These are phyloP conservation scores for Pycnococcus provasolii DNA, from an alignment of 139 green algal genomes.

Conservation along the genomic window DNA sequence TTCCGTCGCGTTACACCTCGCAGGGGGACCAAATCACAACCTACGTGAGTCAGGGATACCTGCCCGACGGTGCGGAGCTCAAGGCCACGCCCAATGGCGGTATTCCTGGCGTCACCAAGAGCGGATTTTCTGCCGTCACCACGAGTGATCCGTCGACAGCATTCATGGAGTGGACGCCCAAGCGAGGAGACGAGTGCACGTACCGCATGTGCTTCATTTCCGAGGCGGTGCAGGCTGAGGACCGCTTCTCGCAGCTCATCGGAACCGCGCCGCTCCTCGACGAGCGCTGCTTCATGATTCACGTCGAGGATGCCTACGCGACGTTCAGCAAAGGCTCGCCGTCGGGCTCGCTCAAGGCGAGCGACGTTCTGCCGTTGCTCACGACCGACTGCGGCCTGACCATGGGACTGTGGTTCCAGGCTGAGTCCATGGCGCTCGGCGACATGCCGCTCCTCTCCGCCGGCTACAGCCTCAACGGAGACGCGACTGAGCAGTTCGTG, in stretches of 20 bases:
- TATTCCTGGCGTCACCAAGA: too few relatives aligned
- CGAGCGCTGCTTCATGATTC: slow-evolving; percentile 30
- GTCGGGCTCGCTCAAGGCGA: background rate
- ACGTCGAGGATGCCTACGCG: slow-evolving; percentile 15
- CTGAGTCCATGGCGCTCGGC: background rate
- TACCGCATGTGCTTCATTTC: slow-evolving; percentile 26
- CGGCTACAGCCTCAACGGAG: slow-evolving; percentile 8
- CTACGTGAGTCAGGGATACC: too few relatives aligned
- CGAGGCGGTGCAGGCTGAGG: background rate
- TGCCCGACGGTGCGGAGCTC: too few relatives aligned
- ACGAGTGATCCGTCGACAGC: too few relatives aligned
- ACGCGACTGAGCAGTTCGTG: background rate
- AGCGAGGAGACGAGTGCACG: slow-evolving; percentile 17
- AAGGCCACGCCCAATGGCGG: too few relatives aligned
- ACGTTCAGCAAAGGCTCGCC: slow-evolving; percentile 1
- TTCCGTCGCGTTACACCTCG: too few relatives aligned
- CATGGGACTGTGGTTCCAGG: slow-evolving; percentile 26
- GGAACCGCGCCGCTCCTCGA: slow-evolving; percentile 5
- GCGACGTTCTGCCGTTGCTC: background rate
- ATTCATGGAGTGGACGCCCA: slow-evolving; percentile 17
- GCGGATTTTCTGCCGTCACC: too few relatives aligned
- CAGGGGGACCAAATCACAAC: too few relatives aligned
- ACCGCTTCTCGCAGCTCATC: too few relatives aligned
- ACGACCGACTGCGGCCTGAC: slow-evolving; percentile 20
- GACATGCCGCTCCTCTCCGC: slow-evolving; percentile 18